Percentiles rank a stretch among this genome's conserved stretches.
These are phyloP conservation scores for Aureobasidium sp. DNA, from an alignment of 2,329 filamentous ascomycete species.

Conservation along the genomic window DNA sequence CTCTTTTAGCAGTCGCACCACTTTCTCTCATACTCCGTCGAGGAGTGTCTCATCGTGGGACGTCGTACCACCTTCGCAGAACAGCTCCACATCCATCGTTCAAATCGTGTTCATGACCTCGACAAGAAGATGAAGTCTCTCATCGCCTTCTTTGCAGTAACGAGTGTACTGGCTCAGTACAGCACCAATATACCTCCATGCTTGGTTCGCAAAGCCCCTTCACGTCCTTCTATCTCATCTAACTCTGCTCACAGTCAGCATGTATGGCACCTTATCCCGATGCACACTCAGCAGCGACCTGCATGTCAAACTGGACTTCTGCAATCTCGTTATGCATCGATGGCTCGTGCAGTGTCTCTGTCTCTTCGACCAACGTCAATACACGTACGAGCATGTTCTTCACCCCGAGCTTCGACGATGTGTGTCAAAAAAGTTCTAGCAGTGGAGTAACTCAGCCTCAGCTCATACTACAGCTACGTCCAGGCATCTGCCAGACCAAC, in stretches of 20 bases:
- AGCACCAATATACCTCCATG: neutral
- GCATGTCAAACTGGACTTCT: neutral
- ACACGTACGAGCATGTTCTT: slow-evolving; percentile 11
- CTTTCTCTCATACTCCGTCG: neutral
- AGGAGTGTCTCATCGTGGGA: neutral
- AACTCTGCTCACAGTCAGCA: neutral
- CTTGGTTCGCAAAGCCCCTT: neutral
- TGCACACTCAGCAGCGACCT: neutral
- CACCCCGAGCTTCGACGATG: neutral
- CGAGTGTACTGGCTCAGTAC: neutral
- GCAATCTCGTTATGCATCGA: slow-evolving; percentile 2
- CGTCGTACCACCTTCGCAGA: neutral
- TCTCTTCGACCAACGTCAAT: neutral
- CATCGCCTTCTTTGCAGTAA: neutral
- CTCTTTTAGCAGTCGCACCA: neutral
- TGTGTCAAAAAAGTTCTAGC: neutral
- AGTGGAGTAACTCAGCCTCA: neutral
- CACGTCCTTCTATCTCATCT: neutral
- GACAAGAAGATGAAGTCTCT: neutral
- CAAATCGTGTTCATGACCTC: neutral
- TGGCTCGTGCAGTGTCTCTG: neutral
- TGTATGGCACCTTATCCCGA: slow-evolving; percentile 7
- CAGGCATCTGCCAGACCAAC: neutral
- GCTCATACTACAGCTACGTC: neutral
- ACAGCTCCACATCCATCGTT: neutral